These are phyloP conservation scores for Neofusicoccum cordaticola DNA, from an alignment of 2,329 filamentous ascomycete species.

Conservation along the genomic window DNA sequence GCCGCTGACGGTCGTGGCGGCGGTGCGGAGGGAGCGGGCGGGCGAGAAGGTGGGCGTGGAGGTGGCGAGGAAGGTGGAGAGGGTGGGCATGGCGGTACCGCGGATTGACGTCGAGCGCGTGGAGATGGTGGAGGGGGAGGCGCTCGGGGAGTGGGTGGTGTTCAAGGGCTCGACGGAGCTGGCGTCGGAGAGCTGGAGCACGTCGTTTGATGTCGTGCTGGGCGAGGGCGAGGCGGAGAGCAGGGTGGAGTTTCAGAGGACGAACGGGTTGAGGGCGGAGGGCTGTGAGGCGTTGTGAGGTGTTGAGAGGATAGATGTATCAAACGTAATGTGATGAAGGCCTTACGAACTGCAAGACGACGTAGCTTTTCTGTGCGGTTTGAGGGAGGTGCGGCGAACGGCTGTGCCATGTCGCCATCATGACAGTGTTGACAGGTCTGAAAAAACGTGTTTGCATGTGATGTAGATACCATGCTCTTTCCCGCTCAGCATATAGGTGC, in stretches of 20 bases:
- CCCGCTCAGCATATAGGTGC: too few species aligned
- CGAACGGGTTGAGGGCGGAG: neutral
- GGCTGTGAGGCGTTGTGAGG: too few species aligned
- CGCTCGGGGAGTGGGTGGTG: neutral
- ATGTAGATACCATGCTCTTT: too few species aligned
- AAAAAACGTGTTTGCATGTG: too few species aligned
- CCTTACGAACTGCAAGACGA: too few species aligned
- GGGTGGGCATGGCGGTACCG: neutral
- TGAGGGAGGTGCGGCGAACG: too few species aligned
- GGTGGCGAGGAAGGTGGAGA: neutral
- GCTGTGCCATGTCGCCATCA: too few species aligned
- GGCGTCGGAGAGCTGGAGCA: neutral
- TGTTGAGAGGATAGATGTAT: too few species aligned
- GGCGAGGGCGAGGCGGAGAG: neutral
- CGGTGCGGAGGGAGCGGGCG: neutral
- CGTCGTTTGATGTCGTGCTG: slow-evolving; percentile 9
- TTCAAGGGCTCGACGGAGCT: neutral
- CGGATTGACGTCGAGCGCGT: neutral
- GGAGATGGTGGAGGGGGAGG: neutral
- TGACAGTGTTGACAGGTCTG: too few species aligned
- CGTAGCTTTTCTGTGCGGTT: too few species aligned
- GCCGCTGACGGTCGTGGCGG: neutral
- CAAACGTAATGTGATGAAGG: too few species aligned
- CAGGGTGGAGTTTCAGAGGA: slow-evolving; percentile 2
- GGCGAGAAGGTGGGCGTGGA: neutral